These are phyloP conservation scores for Aureobasidium uvarum DNA, from an alignment of 2,329 filamentous ascomycete genomes.

Conservation along the genomic window DNA sequence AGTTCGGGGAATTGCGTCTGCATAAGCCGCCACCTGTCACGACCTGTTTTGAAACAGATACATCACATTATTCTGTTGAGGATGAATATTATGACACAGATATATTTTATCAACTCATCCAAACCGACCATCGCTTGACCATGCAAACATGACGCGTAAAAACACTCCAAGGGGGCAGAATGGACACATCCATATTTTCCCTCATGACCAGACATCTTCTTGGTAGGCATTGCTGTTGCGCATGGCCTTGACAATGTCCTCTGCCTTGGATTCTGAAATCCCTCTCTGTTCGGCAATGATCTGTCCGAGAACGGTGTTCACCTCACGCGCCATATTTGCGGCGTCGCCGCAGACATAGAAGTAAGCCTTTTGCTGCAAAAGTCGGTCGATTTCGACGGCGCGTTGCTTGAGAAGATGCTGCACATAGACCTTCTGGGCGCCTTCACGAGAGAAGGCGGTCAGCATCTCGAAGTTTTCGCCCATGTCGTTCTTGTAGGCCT, in stretches of 20 bases:
- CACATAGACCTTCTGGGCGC: conserved; percentile 88
- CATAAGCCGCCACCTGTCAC: conserved; percentile 25
- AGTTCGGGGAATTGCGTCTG: conserved; percentile 24
- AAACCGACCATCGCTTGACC: conserved; percentile 20
- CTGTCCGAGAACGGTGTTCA: conserved; percentile 71
- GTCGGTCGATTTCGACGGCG: conserved; percentile 78
- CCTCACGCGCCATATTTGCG: conserved; percentile 66
- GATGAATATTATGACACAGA: conserved; percentile 9
- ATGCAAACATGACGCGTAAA: conserved; percentile 21
- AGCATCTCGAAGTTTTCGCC: conserved; percentile 88
- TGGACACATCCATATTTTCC: not conserved
- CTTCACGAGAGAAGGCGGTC: conserved; percentile 92
- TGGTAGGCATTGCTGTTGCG: conserved; percentile 94
- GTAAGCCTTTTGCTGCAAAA: conserved; percentile 82
- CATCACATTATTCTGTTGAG: conserved; percentile 26
- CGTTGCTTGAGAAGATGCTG: conserved; percentile 87
- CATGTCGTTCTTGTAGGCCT: conserved; percentile 80
- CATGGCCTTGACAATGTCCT: conserved; percentile 98
- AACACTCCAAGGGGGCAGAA: conserved; percentile 1
- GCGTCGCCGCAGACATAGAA: conserved; percentile 99
- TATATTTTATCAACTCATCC: conserved; percentile 24
- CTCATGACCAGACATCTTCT: conserved; percentile 68
- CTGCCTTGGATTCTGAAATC: conserved; percentile 79
- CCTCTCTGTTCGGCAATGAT: conserved; percentile 83
- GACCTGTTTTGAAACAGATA: conserved; percentile 13